Base-by-base conservation (phyloP, 2,329 filamentous ascomycete species). In the Sclerotinia borealis region DNA sequence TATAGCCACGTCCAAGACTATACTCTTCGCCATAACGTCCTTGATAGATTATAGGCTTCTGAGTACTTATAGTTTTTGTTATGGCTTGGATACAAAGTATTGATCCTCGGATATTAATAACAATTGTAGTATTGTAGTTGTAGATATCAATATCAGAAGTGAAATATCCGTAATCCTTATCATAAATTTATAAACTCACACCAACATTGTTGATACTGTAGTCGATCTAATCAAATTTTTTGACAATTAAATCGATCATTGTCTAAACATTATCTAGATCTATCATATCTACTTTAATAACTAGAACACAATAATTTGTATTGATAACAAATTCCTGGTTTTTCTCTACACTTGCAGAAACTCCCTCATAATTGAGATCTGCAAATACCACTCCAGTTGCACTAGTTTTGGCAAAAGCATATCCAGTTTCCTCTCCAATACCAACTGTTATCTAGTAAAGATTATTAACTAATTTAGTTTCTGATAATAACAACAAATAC, bases 121-220 rank as follows among this genome's bases (percentile, higher is more conserved):
- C 67, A 15, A 76, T 64, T 2, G 76, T 68, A 25, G 72, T 71
- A 22, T 72, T 65, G 50, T 68, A 65, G 13, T 71, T 66, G 10
- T 62, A 45, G 1, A 74, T 56, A 7, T 67, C 59, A 43, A 69
- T 67, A 22, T 69, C 71, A n/a, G 52, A 9, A 69, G 73, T 54
- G 19, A 55, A 48, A 25, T 22, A 29, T 50, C 7, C 1, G 64
- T 64, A 36, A 52, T n/a, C 6, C n/a, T n/a, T n/a, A n/a, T n/a
- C n/a, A n/a, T n/a, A 17, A 1, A 37, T 17, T 37, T 3, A 25
- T 3, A 25, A 37, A 37, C 31, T 25, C 13, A 68, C 65, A 17
- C 68, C 68, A 0, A 83, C 83, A 6, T 83, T 76, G 56, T 86
- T 84, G 6, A 80, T 80, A 25, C 80, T 80, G 7, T 82, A 81